Evolutionary conservation across 176 grass and related monocot genomes (phyloP), one percentile per base, ranked within the genome.

Genomic region (Oryza brachyantha): DNA sequence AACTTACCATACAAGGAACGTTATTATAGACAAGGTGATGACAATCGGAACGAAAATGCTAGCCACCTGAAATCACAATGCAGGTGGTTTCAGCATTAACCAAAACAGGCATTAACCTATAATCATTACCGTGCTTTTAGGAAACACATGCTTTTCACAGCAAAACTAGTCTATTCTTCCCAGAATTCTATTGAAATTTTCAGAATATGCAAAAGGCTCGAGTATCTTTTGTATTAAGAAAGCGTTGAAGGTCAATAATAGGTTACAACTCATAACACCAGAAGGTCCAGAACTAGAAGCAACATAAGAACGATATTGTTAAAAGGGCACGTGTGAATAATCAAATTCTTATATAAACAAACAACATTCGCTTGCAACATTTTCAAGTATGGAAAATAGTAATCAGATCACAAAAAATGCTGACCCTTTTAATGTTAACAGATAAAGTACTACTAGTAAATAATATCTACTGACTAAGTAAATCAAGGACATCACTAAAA

Each of bases 41-140:
- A 99, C 96, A 62, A 99, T 93, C 8, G 96, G 96, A 84, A 99
- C 91, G 58, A 95, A 95, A 89, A 95, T 89, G 84, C 93, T 92
- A 78, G 89, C 93, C 70, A 95, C 93, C 93, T 95, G 77, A 82
- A 91, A 77, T 35, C 35, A 55, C 3, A 70, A 42, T n/a, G 39
- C 29, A 22, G 2, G 24, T 27, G 57, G 63, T 76, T 70, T 76
- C 28, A 89, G 11, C 17, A 59, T 22, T 29, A 37, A 85, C 19
- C 42, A 84, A 71, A 68, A 37, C 42, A 72, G 35, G 21, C 27
- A 45, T 59, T 4, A 32, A 32, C 4, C 71, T 45, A 59, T 11
- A 46, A 29, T 66, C 22, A 11, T 26, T 55, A 26, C 4, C 7
- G 48, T 9, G 21, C 70, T 50, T 75, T 65, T 41, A 42, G 39